These are phyloP conservation scores for Globomyces pollinis-pini DNA, from an alignment of 192 early-diverging fungal genomes.

Conservation along the genomic window DNA sequence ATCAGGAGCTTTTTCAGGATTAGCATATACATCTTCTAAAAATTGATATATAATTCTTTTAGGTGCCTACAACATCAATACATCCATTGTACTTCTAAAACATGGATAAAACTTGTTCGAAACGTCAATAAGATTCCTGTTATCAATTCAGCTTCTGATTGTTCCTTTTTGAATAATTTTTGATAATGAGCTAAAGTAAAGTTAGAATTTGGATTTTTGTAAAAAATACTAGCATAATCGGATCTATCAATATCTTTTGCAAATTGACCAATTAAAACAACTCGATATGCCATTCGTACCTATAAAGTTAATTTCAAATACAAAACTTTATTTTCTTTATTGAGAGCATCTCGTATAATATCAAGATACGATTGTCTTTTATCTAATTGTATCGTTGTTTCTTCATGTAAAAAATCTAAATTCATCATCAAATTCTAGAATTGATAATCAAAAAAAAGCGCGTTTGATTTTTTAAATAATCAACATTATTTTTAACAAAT, in stretches of 20 bases:
- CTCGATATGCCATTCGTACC: not conserved
- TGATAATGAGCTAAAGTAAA: conserved; percentile 33
- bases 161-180: conserved; percentile 40
- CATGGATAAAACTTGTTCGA: conserved; percentile 28
- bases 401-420: no score
- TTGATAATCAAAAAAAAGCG: conserved; percentile 1
- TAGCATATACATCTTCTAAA: conserved; percentile 25
- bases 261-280: conserved; percentile 5
- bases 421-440: not conserved
- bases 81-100: conserved; percentile 26
- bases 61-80: conserved; percentile 25
- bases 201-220: no score
- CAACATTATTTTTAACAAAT: not conserved
- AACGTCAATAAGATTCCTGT: conserved; percentile 41
- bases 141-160: conserved; percentile 42
- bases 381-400: conserved; percentile 7
- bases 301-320: not conserved
- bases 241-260: conserved; percentile 9
- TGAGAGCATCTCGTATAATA: not conserved
- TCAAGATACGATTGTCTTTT: conserved; percentile 3
- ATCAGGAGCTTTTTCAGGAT: not conserved
- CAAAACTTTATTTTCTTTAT: conserved; percentile 6
- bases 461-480: not conserved
- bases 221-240: conserved; percentile 3
- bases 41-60: conserved; percentile 27